Conservation (phyloP, 371 early-diverging fungal genomes). For the Choanephora cucurbitarum region DNA sequence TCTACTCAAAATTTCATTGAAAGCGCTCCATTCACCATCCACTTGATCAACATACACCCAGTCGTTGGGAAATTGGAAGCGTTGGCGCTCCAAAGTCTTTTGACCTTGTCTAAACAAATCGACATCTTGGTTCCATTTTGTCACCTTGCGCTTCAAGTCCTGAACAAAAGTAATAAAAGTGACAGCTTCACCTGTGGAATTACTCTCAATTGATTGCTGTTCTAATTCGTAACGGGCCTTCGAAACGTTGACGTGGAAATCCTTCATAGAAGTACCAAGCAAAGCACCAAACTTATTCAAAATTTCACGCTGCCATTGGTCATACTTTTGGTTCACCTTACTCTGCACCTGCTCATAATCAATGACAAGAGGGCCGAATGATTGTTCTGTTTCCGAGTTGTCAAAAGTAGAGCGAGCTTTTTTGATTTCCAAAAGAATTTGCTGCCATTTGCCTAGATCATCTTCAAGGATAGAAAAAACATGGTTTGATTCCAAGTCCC, state of each 20-base stretch:
- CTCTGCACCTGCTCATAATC: conserved; percentile 97
- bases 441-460: conserved; percentile 91
- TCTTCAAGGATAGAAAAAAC: conserved; percentile 89
- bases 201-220: conserved; percentile 82
- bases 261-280: conserved; percentile 84
- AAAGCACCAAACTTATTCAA: conserved; percentile 88
- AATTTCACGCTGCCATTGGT: conserved; percentile 96
- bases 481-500: conserved; percentile 91
- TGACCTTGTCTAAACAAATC: conserved; percentile 90
- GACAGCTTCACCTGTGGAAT: conserved; percentile 91
- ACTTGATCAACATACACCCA: conserved; percentile 97
- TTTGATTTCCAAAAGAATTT: conserved; percentile 92
- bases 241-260: conserved; percentile 76
- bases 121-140: conserved; percentile 83
- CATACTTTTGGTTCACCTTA: conserved; percentile 97
- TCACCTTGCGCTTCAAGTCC: conserved; percentile 87
- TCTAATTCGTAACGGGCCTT: conserved; percentile 89
- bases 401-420: conserved; percentile 95
- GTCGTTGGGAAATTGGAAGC: conserved; percentile 91
- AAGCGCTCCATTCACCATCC: conserved; percentile 97
- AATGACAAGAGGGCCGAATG: conserved; percentile 86
- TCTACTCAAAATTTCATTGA: conserved; percentile 89
- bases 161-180: conserved; percentile 96
- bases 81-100: conserved; percentile 90
- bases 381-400: conserved; percentile 88